Percentiles rank a stretch among this genome's conserved stretches.
Evolutionary conservation across 768 basidiomycete species (phyloP).

Genomic region (Candolleomyces eurysporus): DNA sequence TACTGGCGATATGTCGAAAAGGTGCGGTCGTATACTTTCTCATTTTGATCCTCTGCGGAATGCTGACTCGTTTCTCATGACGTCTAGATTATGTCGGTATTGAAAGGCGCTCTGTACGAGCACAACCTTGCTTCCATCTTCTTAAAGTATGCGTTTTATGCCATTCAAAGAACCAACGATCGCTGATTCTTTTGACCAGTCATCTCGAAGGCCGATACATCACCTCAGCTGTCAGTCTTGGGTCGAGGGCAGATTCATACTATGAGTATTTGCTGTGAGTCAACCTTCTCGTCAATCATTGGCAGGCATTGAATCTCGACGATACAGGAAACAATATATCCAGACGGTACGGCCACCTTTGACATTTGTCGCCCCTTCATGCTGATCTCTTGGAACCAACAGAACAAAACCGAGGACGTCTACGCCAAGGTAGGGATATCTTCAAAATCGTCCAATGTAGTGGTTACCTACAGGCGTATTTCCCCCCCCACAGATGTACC

Average conservation of each 20-base stretch:
- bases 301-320: neutral
- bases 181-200: slow-evolving; percentile 19
- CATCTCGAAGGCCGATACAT: slow-evolving; percentile 46
- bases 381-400: neutral
- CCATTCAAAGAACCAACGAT: no score
- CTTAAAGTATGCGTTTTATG: slow-evolving; percentile 52
- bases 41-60: neutral
- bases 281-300: neutral
- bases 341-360: slow-evolving; percentile 57
- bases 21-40: slow-evolving; percentile 30
- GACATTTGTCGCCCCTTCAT: neutral
- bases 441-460: neutral
- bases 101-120: slow-evolving; percentile 57
- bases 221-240: slow-evolving; percentile 78
- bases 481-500: slow-evolving; percentile 73
- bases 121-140: slow-evolving; percentile 84
- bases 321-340: slow-evolving; percentile 69
- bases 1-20: slow-evolving; percentile 87
- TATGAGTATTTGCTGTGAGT: slow-evolving; percentile 86
- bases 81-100: slow-evolving; percentile 58
- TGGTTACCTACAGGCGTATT: neutral
- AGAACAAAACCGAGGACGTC: slow-evolving; percentile 73
- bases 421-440: slow-evolving; percentile 62
- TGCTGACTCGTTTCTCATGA: neutral
- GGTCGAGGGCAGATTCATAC: slow-evolving; percentile 92